Base-by-base conservation (phyloP, 2,329 filamentous ascomycete species). In the Stenocarpella maydis region DNA sequence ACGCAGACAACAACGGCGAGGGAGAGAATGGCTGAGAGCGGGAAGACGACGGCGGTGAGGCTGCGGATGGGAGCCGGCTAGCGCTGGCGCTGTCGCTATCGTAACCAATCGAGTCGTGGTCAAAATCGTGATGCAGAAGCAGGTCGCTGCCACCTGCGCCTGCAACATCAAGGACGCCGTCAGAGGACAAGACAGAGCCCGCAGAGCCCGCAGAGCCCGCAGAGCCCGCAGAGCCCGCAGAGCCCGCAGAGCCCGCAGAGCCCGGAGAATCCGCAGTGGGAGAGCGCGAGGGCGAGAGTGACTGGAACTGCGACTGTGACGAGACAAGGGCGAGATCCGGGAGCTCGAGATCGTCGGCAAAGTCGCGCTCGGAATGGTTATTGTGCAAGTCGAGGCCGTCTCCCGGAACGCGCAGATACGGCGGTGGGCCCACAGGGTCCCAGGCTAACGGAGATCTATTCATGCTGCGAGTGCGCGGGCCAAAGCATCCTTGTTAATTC, bases 41-140 rank as follows among this genome's bases (percentile, higher is more conserved):
- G 28, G 52, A 50, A 28, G 31, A 9, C n/a, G 50, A 55, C 21
- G 21, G 49, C 7, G 28, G 53, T 15, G 47, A 45, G 60, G 43
- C 43, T 37, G 15, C 28, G 21, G 19, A 50, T 6, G 26, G 31
- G 34, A 17, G 34, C 26, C 17, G 26, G 26, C 21, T 31, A n/a
- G 34, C n/a, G 50, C 14, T 26, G 37, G 9, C 17, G 26, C 50
- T 28, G 19, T 34, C n/a, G 5, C 50, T 37, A 21, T 53, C 50
- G 50, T 34, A 34, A 19, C 7, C 50, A 19, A 37, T 37, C 34
- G 26, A 24, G 41, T 61, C 50, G 53, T 39, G n/a, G 43, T 67
- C 68, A 41, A 50, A 37, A 31, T 69, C 64, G 67, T 53, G 12
- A 15, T 67, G 58, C 49, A 50, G 52, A 41, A 45, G 49, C 58